Evolutionary conservation across 345 rosid species (phyloP).

Genomic region (Salix purpurea): DNA sequence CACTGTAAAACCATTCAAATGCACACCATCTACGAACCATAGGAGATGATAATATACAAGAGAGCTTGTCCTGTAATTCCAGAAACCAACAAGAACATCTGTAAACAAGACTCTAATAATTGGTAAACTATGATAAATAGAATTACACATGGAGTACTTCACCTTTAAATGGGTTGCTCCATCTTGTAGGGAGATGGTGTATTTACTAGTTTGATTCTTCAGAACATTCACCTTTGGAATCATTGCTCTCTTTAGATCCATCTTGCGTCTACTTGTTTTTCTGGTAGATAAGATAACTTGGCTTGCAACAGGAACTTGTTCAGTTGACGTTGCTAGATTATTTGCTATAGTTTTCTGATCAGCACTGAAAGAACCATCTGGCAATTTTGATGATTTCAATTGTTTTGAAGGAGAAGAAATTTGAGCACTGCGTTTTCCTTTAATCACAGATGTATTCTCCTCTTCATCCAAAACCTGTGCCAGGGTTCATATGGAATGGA

Average conservation of each 20-base stretch:
- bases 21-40: conserved; percentile 26
- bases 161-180: conserved; percentile 38
- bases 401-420: conserved; percentile 45
- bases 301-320: conserved; percentile 39
- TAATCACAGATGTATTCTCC: conserved; percentile 9
- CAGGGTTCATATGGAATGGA: conserved; percentile 7
- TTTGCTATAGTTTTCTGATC: conserved; percentile 40
- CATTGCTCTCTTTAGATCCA: conserved; percentile 41
- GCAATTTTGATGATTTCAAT: conserved; percentile 32
- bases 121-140: neutral
- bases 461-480: conserved; percentile 12
- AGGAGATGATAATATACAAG: conserved; percentile 22
- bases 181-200: conserved; percentile 33
- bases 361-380: conserved; percentile 35
- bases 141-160: neutral
- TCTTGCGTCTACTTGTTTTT: conserved; percentile 65
- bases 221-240: conserved; percentile 32
- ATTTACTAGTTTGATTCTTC: conserved; percentile 39
- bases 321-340: conserved; percentile 33
- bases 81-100: neutral
- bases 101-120: neutral
- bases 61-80: conserved; percentile 17
- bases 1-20: conserved; percentile 36
- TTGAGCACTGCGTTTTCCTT: conserved; percentile 24
- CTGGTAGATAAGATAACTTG: conserved; percentile 36